A percentile compares a stretch with the other conserved stretches of the same genome.
Conservation (phyloP, 441 rosid genomes). For the Euphorbia celastroides region DNA sequence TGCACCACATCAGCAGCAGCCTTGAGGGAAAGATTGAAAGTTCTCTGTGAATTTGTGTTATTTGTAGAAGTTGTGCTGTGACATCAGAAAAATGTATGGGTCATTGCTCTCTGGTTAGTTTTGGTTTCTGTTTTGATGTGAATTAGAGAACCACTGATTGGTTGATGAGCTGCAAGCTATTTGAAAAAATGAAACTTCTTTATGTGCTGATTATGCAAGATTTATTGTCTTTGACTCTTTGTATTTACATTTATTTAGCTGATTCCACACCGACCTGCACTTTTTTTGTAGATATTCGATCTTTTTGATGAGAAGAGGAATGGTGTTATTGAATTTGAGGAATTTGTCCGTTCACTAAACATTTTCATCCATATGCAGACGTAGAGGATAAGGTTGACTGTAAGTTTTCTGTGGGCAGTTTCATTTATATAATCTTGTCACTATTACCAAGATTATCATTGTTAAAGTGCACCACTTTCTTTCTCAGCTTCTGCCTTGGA, state of each 20-base stretch:
- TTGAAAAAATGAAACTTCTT: neutral
- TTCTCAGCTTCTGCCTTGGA: no score
- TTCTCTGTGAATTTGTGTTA: no score
- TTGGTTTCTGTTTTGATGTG: neutral
- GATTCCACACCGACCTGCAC: constrained; percentile 1
- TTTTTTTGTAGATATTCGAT: constrained; percentile 44
- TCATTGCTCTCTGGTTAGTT: neutral
- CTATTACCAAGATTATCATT: no score
- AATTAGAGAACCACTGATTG: neutral
- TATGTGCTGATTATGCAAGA: no score
- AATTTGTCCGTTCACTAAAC: constrained; percentile 51
- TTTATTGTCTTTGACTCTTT: neutral
- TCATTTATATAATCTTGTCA: no score
- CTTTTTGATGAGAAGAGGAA: constrained; percentile 65
- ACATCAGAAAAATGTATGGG: neutral
- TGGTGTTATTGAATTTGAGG: constrained; percentile 67
- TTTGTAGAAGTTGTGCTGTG: no score
- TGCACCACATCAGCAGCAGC: no score
- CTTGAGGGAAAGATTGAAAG: no score
- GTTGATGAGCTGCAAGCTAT: neutral
- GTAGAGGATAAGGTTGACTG: constrained; percentile 59
- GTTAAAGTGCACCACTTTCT: no score
- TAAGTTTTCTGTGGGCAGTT: no score
- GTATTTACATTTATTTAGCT: neutral
- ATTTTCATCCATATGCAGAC: constrained; percentile 62